Percentiles rank a stretch among this genome's conserved stretches.
phyloP scores from a whole-genome alignment of 768 basidiomycete genomes.

The Dioszegia aurantiaca region DNA sequence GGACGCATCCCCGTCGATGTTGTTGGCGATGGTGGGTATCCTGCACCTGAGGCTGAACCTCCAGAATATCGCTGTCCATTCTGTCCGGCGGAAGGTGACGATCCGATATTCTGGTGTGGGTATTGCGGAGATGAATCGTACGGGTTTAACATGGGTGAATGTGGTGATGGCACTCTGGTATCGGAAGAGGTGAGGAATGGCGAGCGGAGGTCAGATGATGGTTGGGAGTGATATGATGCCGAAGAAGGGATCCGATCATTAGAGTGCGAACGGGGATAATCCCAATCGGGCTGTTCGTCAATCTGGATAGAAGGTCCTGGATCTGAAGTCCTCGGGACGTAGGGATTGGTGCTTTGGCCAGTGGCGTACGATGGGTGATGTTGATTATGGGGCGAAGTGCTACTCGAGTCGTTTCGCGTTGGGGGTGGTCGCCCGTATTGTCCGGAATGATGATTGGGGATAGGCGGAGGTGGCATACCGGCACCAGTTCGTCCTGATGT shows the following conservation, averaged over 20 bases:
- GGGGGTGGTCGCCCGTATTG: conserved; percentile 17
- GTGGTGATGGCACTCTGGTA: conserved; percentile 11
- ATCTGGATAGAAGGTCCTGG: conserved; percentile 27
- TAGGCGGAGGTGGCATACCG: conserved; percentile 43
- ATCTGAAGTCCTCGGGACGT: conserved; percentile 40
- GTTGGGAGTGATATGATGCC: conserved; percentile 29
- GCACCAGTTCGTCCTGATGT: not conserved
- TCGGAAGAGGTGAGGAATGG: conserved; percentile 20
- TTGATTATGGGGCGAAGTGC: conserved; percentile 14
- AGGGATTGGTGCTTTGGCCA: conserved; percentile 27
- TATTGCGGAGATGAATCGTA: conserved; percentile 27
- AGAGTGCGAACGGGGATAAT: conserved; percentile 6
- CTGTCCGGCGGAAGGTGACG: not conserved
- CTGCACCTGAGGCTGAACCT: too few species aligned
- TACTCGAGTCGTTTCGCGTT: conserved; percentile 14
- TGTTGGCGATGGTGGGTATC: not conserved
- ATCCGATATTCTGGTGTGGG: not conserved
- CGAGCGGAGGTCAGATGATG: conserved; percentile 30
- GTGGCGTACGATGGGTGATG: not conserved
- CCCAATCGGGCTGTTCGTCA: conserved; percentile 19
- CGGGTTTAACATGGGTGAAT: conserved; percentile 35
- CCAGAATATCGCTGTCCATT: conserved; percentile 6
- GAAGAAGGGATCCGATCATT: conserved; percentile 32
- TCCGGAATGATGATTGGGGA: conserved; percentile 24
- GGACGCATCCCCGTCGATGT: conserved; percentile 11